Base-by-base conservation (phyloP, 768 basidiomycete species). In the Boletellus sp. region DNA sequence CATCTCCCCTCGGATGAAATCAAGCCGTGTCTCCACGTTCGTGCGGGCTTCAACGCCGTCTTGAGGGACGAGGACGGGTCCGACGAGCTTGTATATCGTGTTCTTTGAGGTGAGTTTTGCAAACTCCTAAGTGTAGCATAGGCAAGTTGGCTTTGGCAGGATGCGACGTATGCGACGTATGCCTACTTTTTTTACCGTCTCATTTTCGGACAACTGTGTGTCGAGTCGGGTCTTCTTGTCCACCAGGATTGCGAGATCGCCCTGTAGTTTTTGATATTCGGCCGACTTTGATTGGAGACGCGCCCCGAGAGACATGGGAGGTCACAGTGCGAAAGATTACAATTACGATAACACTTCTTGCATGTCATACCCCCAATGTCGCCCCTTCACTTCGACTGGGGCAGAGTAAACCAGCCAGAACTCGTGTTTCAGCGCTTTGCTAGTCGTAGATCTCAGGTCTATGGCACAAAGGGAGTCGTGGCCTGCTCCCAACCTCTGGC, bases 401-500 rank as follows among this genome's bases (percentile, higher is more conserved):
- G 51, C 48, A 86, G 83, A 58, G 76, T 94, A 38, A 77, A 86
- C 59, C 78, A 78, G 24, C 84, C 88, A 44, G 78, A 87, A 24
- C 74, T 78, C 20, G 70, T 79, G 32, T 77, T 90, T 48, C 74
- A 84, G 49, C 82, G 78, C 23, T 95, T 93, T 65, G 69, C 87
- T 1, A 93, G 92, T 55, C 84, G 94, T 16, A 73, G 93, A 57
- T 94, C 92, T 8, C 87, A 90, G 20, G 84, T 92, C 17, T 91
- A 89, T 70, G 84, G 87, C 7, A 87, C 82, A 2, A 94, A 92
- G 65, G 91, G 94, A 7, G 72, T 95, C 31, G 88, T 97, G 4
- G 81, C 92, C 8, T 87, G 86, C 24, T 88, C 90, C 22, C 96
- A 99, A 63, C 92, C 96, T 42, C 75, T 93, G 34, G 96, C 96